A percentile compares a stretch with the other conserved stretches of the same genome.
These are phyloP conservation scores for Osmanthus fragrans DNA, from an alignment of 257 asterid genomes.

Conservation along the genomic window DNA sequence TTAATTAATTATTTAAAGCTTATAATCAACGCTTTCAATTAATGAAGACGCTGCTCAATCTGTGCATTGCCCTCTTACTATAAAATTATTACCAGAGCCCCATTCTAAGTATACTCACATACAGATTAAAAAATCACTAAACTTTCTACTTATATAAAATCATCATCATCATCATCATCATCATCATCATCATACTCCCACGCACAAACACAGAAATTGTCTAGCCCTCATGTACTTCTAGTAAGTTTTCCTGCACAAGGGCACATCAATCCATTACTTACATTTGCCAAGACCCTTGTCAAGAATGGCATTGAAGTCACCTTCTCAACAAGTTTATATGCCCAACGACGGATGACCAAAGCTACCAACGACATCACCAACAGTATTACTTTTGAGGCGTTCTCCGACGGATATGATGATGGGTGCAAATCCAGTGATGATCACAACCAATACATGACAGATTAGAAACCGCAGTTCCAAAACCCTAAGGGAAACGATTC, in stretches of 20 bases:
- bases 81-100: too few relatives aligned
- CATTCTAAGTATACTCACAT: too few relatives aligned
- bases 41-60: too few relatives aligned
- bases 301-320: slow-evolving; percentile 18
- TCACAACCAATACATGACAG: slow-evolving; percentile 11
- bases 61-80: too few relatives aligned
- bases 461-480: slow-evolving; percentile 23
- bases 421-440: slow-evolving; percentile 4
- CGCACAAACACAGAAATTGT: not conserved
- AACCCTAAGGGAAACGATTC: slow-evolving; percentile 23
- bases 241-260: slow-evolving; percentile 32
- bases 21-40: too few relatives aligned
- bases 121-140: too few relatives aligned
- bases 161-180: too few relatives aligned
- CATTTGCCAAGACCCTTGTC: slow-evolving; percentile 13
- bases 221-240: slow-evolving; percentile 20
- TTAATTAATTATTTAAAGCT: too few relatives aligned
- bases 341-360: not conserved
- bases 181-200: too few relatives aligned
- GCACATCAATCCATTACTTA: slow-evolving; percentile 31
- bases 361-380: not conserved
- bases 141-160: too few relatives aligned
- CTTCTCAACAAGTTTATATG: not conserved
- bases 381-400: not conserved
- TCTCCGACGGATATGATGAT: not conserved